phyloP scores from a whole-genome alignment of 768 basidiomycete species.

The Megacollybia marginata region DNA sequence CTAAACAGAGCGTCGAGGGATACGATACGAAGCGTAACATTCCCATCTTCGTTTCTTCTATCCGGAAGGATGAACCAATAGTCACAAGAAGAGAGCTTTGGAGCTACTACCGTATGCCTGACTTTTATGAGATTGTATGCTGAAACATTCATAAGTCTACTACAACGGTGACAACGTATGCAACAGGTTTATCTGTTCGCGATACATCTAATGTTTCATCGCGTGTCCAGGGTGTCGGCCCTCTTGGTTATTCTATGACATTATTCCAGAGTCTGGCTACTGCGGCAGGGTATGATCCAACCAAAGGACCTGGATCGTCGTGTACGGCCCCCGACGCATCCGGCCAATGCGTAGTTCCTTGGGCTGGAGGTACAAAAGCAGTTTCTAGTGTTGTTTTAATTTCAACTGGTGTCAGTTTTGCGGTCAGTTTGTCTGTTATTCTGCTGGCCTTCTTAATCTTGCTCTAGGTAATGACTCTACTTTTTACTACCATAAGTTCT shows the following conservation, averaged over 20 bases:
- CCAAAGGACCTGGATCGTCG: constrained; percentile 60
- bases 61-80: constrained; percentile 50
- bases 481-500: constrained; percentile 75
- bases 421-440: constrained; percentile 31
- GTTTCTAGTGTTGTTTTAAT: constrained; percentile 74
- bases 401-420: constrained; percentile 71
- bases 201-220: background rate
- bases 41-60: constrained; percentile 27
- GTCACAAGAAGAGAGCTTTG: constrained; percentile 71
- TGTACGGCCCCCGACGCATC: constrained; percentile 52
- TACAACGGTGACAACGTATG: constrained; percentile 78
- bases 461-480: constrained; percentile 61
- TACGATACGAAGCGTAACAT: background rate
- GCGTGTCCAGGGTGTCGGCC: constrained; percentile 54
- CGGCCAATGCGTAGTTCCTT: constrained; percentile 72
- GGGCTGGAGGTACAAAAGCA: constrained; percentile 65
- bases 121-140: constrained; percentile 3
- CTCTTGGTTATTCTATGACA: constrained; percentile 62
- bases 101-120: constrained; percentile 65
- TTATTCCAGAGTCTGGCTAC: constrained; percentile 65
- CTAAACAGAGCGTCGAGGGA: constrained; percentile 4
- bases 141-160: constrained; percentile 44
- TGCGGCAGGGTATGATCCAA: constrained; percentile 68
- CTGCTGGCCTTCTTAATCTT: background rate
- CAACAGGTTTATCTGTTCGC: background rate